Base-by-base conservation (phyloP, 768 basidiomycete species). In the Peribolospora kevripleyi region DNA sequence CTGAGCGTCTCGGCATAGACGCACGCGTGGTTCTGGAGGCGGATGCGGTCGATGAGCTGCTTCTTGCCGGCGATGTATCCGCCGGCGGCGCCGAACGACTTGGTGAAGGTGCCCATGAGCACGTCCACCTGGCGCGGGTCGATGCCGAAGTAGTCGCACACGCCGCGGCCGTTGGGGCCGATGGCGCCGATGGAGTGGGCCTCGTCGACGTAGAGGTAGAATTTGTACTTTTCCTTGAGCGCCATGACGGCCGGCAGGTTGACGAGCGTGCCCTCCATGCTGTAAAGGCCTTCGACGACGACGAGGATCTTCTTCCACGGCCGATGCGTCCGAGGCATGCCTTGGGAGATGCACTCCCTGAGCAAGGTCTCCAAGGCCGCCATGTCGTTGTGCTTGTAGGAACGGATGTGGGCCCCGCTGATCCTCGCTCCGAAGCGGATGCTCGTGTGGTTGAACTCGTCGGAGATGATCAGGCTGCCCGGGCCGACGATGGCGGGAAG, bases 351-450 rank as follows among this genome's bases (percentile, higher is more conserved):
- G 37, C 78, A 80, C 68, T 98, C 93, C 47, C 79, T 74, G 64
- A 98, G 70, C 9, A 97, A 64, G 5, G 70, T 66, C 68, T 97
- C 91, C 54, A 98, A 70, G 51, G 72, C 77, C 46, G 72, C 67
- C 81, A 95, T 84, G 67, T 97, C 78, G 64, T 98, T 97, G 66
- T 98, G 93, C 74, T 90, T 91, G 79, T 84, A 98, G 76, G 80
- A 82, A 50, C 88, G 73, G 5, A 97, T 81, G 59, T 79, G 76
- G 0, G 90, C 88, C 13, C 88, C 86, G 54, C 82, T 84, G 46
- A 90, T 69, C 48, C 91, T 75, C 4, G 84, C 81, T 57, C 93
- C 93, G 62, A 85, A 84, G 14, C 91, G 80, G 61, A 98, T 93
- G 9, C 82, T 86, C 0, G 90, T 82, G 63, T 97, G 93, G 68